Conservation (phyloP, 2,329 filamentous ascomycete genomes). For the Pseudogymnoascus sp. region DNA sequence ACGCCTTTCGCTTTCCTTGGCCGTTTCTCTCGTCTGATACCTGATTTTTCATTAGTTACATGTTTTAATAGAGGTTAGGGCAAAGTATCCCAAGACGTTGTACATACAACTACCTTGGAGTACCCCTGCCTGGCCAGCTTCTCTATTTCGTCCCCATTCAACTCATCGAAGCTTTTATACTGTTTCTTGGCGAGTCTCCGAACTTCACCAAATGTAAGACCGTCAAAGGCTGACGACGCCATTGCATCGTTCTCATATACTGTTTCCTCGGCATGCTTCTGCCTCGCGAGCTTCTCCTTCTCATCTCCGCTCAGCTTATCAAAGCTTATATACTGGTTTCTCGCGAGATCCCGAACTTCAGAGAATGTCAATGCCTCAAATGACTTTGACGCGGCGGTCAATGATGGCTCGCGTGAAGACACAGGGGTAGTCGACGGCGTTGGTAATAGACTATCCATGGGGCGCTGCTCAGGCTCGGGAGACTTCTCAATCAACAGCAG, state of each 20-base stretch:
- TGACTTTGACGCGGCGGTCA: neutral
- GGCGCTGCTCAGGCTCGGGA: neutral
- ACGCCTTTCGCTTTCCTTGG: neutral
- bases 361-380: neutral
- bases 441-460: neutral
- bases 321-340: neutral
- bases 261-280: neutral
- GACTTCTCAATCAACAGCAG: neutral
- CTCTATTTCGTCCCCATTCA: neutral
- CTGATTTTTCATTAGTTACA: neutral
- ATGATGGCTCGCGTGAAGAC: neutral
- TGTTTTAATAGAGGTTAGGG: too few species aligned
- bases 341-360: neutral
- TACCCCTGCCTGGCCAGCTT: neutral
- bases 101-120: neutral
- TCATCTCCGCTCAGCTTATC: neutral
- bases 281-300: neutral
- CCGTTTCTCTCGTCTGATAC: neutral
- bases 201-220: neutral
- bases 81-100: too few species aligned
- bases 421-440: neutral
- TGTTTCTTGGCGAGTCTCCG: neutral
- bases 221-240: neutral
- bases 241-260: neutral
- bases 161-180: neutral